Base-by-base conservation (phyloP, 345 rosid species). In the Murraya koenigii region DNA sequence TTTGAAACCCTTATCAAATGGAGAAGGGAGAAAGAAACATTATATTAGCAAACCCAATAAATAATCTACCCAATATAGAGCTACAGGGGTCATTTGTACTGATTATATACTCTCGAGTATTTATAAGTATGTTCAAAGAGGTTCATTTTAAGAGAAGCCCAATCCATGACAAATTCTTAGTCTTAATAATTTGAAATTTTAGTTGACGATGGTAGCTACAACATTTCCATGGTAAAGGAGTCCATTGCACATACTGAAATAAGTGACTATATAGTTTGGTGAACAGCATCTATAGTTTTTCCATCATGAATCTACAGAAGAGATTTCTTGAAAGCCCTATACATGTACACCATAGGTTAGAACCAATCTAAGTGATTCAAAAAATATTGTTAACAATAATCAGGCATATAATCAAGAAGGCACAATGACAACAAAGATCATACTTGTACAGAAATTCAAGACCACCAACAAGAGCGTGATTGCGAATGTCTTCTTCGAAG, bases 381-480 rank as follows among this genome's bases (percentile, higher is more conserved):
- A 20, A 39, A 75, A 72, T 72, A 15, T 5, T 20, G 75, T 64
- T n/a, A 59, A 32, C 22, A 22, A 30, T 66, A 15, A 66, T 55
- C 63, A 66, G 62, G 68, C n/a, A 13, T 63, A n/a, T 28, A 20
- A 49, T 64, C 47, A 54, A 58, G 38, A 25, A 61, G n/a, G 54
- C 23, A 44, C n/a, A 60, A 56, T 77, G 32, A 38, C 25, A 39
- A 76, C 54, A 35, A 70, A 59, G 63, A 61, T 67, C 84, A 20
- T 93, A 95, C 98, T 89, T 94, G 92, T 88, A 89, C 74, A 95
- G 89, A n/a, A n/a, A n/a, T n/a, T n/a, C n/a, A n/a, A n/a, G n/a
- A n/a, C n/a, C n/a, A n/a, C n/a, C n/a, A n/a, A n/a, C n/a, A n/a
- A n/a, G n/a, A n/a, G n/a, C n/a, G n/a, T n/a, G n/a, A n/a, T n/a